Base-by-base conservation (phyloP, 306 rosid genomes). In the Begonia fuchsioides region DNA sequence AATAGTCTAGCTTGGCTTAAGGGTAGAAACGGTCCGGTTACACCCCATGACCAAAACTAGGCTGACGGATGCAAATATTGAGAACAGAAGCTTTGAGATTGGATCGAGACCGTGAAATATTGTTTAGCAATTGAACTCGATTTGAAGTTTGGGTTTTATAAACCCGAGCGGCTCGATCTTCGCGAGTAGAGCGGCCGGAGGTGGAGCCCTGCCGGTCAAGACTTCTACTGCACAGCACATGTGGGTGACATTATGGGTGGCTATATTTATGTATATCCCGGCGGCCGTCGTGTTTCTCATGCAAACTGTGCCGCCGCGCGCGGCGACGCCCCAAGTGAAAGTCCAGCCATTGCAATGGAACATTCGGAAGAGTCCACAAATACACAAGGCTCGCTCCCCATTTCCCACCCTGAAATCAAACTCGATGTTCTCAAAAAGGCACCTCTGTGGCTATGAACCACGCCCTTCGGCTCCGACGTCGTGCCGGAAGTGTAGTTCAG, bases 341-440 rank as follows among this genome's bases (percentile, higher is more conserved):
- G 86, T 76, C 96, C 96, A 88, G 57, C 96, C 96, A 68, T 88
- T 88, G 72, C 96, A 88, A 63, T 88, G 96, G 64, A 88, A 88
- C 96, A 88, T 83, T 83, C 17, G 96, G 96, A 8, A 88, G 66
- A 32, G 96, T 81, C 96, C 96, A 90, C 15, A 90, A 71, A 61
- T 90, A 90, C 38, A 85, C 62, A 46, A 46, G 92, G 84, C 49
- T 92, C 95, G 32, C 79, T 95, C 59, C 60, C 71, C 94, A 90
- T 81, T 53, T 76, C 94, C 97, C 97, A 90, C 50, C 74, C 55
- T 57, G 81, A 50, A 52, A 73, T 82, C 38, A 53, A 68, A 58
- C 80, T 64, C 68, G 73, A 16, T 14, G 80, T 53, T 77, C 73
- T 77, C 54, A 70, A 39, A 63, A 81, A 81, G 1, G 98, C 94